Conservation (phyloP, 768 basidiomycete species). For the Panus rudis region DNA sequence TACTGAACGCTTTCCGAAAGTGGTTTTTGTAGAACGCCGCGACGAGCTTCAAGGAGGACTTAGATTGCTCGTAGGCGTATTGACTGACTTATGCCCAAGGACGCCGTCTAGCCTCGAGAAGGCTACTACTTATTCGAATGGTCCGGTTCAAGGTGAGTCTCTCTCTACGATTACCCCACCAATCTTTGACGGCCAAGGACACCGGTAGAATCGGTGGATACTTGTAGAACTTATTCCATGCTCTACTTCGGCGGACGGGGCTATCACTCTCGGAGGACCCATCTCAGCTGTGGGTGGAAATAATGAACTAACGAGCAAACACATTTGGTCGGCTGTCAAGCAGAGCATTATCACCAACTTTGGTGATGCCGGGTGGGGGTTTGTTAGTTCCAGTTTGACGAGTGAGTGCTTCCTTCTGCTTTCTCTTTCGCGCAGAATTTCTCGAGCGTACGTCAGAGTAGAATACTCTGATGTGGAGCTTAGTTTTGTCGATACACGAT, state of each 20-base stretch:
- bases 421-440: neutral
- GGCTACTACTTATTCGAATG: too few relatives aligned
- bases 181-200: neutral
- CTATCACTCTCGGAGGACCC: conserved; percentile 14
- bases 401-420: conserved; percentile 35
- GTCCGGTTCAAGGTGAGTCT: conserved; percentile 60
- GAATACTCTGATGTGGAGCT: conserved; percentile 1
- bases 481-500: too few relatives aligned
- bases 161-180: neutral
- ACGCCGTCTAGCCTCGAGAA: too few relatives aligned
- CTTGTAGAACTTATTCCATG: conserved; percentile 72
- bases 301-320: conserved; percentile 46
- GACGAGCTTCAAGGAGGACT: too few relatives aligned
- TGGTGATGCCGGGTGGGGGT: conserved; percentile 84
- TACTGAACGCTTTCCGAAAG: too few relatives aligned
- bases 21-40: too few relatives aligned
- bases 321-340: conserved; percentile 62
- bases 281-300: conserved; percentile 6
- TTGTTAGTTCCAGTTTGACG: conserved; percentile 61
- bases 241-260: conserved; percentile 13
- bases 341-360: conserved; percentile 67
- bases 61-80: too few relatives aligned
- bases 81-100: too few relatives aligned
- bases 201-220: conserved; percentile 74
- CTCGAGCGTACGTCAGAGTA: conserved; percentile 6